These are phyloP conservation scores for Ustilago shanxiensis DNA, from an alignment of 1,284 basidiomycete genomes.

Conservation along the genomic window DNA sequence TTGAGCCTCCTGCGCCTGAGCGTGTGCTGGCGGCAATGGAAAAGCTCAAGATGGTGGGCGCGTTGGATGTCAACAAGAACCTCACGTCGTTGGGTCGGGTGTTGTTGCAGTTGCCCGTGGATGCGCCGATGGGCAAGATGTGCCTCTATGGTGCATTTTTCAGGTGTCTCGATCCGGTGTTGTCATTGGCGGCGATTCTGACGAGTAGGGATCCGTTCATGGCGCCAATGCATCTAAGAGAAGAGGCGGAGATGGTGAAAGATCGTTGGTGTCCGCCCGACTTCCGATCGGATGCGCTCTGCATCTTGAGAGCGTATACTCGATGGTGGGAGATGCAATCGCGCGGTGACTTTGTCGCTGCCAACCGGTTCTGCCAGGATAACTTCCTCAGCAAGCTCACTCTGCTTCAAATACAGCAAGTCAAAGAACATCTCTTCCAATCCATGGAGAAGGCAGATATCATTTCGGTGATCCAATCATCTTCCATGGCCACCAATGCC, in stretches of 20 bases:
- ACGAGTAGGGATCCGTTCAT: slow-evolving; percentile 92
- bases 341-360: slow-evolving; percentile 70
- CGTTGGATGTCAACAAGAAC: slow-evolving; percentile 82
- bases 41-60: slow-evolving; percentile 86
- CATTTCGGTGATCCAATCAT: slow-evolving; percentile 56
- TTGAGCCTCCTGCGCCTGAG: slow-evolving; percentile 87
- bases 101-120: slow-evolving; percentile 88
- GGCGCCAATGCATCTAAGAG: slow-evolving; percentile 75
- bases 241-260: slow-evolving; percentile 77
- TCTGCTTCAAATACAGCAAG: slow-evolving; percentile 84
- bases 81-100: slow-evolving; percentile 90
- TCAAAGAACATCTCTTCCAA: slow-evolving; percentile 84
- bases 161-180: slow-evolving; percentile 88
- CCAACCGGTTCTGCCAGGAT: slow-evolving; percentile 83
- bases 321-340: slow-evolving; percentile 75
- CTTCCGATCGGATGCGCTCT: slow-evolving; percentile 88
- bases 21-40: slow-evolving; percentile 86
- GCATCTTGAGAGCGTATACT: slow-evolving; percentile 84
- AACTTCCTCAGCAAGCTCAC: slow-evolving; percentile 92
- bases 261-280: slow-evolving; percentile 82
- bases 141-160: slow-evolving; percentile 93
- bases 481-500: slow-evolving; percentile 27
- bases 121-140: slow-evolving; percentile 88
- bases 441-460: slow-evolving; percentile 78
- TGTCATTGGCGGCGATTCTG: slow-evolving; percentile 89